phyloP scores from a whole-genome alignment of 1,284 basidiomycete species.

The Apiotrichum laibachii region DNA sequence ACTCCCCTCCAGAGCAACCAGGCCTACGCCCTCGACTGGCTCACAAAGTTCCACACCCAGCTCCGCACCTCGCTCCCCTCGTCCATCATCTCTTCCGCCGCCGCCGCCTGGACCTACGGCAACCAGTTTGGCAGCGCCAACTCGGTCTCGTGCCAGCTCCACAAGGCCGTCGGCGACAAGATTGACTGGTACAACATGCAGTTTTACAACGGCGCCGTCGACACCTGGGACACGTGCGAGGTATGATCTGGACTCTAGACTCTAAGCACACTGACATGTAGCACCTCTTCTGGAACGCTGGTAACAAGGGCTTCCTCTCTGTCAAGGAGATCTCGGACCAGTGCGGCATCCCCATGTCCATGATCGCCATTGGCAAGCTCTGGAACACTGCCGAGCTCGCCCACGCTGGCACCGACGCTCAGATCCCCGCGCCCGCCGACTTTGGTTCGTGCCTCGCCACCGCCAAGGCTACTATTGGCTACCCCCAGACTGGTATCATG shows the following conservation, averaged over 20 bases:
- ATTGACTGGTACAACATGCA: slow-evolving; percentile 46
- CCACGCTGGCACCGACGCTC: slow-evolving; percentile 2
- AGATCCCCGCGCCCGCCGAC: slow-evolving; percentile 14
- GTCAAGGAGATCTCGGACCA: slow-evolving; percentile 11
- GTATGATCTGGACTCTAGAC: slow-evolving; percentile 1
- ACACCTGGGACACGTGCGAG: slow-evolving; percentile 24
- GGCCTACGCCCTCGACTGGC: slow-evolving; percentile 20
- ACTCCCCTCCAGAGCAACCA: slow-evolving; percentile 10
- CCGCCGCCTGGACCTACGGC: slow-evolving; percentile 31
- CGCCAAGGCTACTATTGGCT: slow-evolving; percentile 9
- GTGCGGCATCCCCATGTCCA: slow-evolving; percentile 18
- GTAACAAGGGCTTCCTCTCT: too few species aligned
- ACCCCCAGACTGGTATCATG: slow-evolving; percentile 22
- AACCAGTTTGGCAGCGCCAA: slow-evolving; percentile 10
- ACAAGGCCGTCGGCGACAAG: slow-evolving; percentile 33
- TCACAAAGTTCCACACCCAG: slow-evolving; percentile 42
- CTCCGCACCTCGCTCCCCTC: slow-evolving; percentile 39
- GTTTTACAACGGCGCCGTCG: slow-evolving; percentile 45
- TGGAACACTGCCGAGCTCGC: slow-evolving; percentile 19
- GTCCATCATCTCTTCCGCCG: slow-evolving; percentile 42
- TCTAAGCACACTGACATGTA: too few species aligned
- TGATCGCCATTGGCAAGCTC: slow-evolving; percentile 19
- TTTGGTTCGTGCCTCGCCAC: slow-evolving; percentile 16
- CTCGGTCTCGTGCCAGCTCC: slow-evolving; percentile 42
- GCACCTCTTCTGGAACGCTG: neutral